Evolutionary conservation across 257 asterid species (phyloP), one percentile per base, ranked within the genome.

Genomic region (Petunia axillaris): DNA sequence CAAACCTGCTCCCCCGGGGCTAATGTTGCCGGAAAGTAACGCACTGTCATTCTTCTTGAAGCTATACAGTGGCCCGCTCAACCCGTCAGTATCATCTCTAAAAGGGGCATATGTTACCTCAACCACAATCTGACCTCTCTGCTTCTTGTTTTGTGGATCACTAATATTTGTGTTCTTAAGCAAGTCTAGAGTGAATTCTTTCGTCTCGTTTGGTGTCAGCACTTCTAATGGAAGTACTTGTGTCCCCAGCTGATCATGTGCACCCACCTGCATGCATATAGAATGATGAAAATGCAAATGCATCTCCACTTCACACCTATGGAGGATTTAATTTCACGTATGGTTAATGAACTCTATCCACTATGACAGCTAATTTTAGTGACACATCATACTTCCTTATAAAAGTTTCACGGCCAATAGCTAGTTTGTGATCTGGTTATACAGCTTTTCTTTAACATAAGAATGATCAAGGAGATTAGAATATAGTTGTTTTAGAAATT

Each of bases 31-130:
- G 25, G 25, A 25, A 25, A 25, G 25, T 25, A 25, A 25, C 25
- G 25, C 25, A 25, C 25, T 25, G 25, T 25, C 25, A 25, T 25
- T 25, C 25, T 25, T 25, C 89, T 86, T 55, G 90, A 37, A 77
- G 58, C 89, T 70, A n/a, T 85, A 85, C 77, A 88, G 77, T 58
- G 52, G 53, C 62, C 91, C 90, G 2, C 87, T 89, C 46, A 89
- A 82, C 65, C 80, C 55, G 40, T 82, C 86, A 7, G 35, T 76
- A 46, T 91, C 92, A 48, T 94, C 97, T 87, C 87, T 89, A 48
- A 94, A 94, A 15, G 97, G 98, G 55, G 91, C 97, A 77, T 94
- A 94, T 36, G 85, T 85, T 10, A 94, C 84, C 89, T 94, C 93
- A 3, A 94, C 88, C 81, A 88, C 58, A 48, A 94, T 87, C 73